phyloP scores from a whole-genome alignment of 169 alveolate genomes.

The Plasmodium vinckei region DNA sequence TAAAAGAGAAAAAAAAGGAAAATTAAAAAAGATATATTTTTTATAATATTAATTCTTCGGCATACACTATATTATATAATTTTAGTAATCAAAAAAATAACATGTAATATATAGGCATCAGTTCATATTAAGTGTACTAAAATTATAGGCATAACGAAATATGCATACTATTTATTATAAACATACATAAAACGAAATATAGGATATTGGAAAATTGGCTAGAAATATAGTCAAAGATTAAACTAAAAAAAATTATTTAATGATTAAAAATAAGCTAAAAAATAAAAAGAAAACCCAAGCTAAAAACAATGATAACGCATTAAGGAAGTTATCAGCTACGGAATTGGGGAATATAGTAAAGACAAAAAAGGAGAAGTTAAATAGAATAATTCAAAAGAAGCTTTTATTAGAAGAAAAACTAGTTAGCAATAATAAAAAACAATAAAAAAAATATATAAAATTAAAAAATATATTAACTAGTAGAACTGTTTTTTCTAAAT shows the following conservation, averaged over 20 bases:
- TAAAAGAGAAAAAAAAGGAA: too few species aligned
- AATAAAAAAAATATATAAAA: conserved; percentile 22
- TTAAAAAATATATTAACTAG: not conserved
- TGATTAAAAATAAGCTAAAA: conserved; percentile 45
- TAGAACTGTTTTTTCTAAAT: not conserved
- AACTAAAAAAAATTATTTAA: not conserved
- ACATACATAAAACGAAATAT: too few species aligned
- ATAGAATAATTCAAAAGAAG: conserved; percentile 54
- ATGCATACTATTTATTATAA: too few species aligned
- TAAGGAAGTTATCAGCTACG: conserved; percentile 39
- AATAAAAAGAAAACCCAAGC: conserved; percentile 20
- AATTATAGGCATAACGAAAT: too few species aligned
- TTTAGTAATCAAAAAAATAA: too few species aligned
- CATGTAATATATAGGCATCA: too few species aligned
- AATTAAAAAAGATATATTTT: too few species aligned
- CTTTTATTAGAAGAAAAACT: conserved; percentile 38
- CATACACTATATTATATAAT: too few species aligned
- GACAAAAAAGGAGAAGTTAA: conserved; percentile 35
- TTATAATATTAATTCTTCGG: too few species aligned
- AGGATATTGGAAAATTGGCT: too few species aligned
- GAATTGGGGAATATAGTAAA: conserved; percentile 49
- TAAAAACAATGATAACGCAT: conserved; percentile 19
- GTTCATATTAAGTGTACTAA: too few species aligned
- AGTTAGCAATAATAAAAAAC: conserved; percentile 24
- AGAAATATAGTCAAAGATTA: too few species aligned